Evolutionary conservation across 495 filamentous ascomycete genomes (phyloP), one percentile per base, ranked within the genome.

Genomic region (Neurospora sp.): DNA sequence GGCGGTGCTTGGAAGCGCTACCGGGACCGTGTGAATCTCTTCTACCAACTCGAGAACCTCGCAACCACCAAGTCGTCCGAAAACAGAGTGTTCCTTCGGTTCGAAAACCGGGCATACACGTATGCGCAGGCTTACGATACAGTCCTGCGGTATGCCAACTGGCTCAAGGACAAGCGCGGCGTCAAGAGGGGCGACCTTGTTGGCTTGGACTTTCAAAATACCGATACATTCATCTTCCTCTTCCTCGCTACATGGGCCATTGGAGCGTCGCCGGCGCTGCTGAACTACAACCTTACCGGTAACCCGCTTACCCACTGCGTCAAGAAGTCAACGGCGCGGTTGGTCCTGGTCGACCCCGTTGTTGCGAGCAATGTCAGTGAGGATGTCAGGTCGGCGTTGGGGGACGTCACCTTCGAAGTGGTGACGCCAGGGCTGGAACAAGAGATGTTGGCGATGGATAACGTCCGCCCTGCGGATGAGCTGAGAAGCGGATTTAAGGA

Each of bases 241-340:
- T 88, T 90, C 84, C 85, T 97, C 31, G 96, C 91, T 0, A 81
- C 98, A 39, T 98, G 95, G 94, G 89, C 90, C 21, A 89, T 98
- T 48, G 96, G 96, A 0, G 94, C 93, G 0, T 88, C 88, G 36
- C 94, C 95, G n/a, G 96, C 95, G 0, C 92, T 96, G 74, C 92
- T 99, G 83, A 99, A 99, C 80, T 97, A 96, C 81, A 98, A 98
- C 76, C 80, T 98, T 62, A 85, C 86, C 2, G 92, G 90, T 15
- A 88, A 92, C 37, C 86, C 94, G 3, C 83, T 99, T 73, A 79
- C 90, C 37, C 95, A 99, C 80, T 95, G 92, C 70, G 85, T 98
- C 17, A 89, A 85, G 71, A 87, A 89, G 10, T 92, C 92, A 0
- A 90, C 88, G 0, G 84, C 94, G 3, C 84, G 88, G 15, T 79